Percentiles rank a stretch among this genome's conserved stretches.
phyloP scores from a whole-genome alignment of 2,329 filamentous ascomycete species.

The Beauveria medogensis region DNA sequence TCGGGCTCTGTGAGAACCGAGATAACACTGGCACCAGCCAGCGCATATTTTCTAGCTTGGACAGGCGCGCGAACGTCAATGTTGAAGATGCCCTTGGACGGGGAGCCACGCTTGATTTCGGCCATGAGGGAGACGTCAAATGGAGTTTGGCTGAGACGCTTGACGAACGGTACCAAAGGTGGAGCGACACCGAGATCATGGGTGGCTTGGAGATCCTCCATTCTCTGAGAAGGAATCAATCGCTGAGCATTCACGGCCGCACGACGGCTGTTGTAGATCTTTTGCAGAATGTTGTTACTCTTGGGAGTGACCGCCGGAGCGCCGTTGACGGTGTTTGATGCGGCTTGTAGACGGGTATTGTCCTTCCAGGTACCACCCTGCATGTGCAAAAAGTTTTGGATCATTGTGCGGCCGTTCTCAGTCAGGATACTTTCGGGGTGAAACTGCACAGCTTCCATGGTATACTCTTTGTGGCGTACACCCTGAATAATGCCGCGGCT shows the following conservation, averaged over 20 bases:
- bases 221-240: conserved; percentile 73
- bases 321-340: conserved; percentile 20
- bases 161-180: conserved; percentile 71
- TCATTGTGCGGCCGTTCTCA: conserved; percentile 77
- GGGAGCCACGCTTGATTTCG: conserved; percentile 93
- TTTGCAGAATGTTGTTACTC: conserved; percentile 79
- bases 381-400: conserved; percentile 84
- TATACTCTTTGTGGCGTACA: conserved; percentile 82
- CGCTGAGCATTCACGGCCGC: conserved; percentile 73
- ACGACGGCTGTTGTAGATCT: conserved; percentile 79
- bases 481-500: conserved; percentile 91
- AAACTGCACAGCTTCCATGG: conserved; percentile 95
- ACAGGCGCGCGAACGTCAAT: conserved; percentile 78
- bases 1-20: conserved; percentile 97
- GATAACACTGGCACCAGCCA: conserved; percentile 92
- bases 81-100: conserved; percentile 91
- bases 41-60: conserved; percentile 84
- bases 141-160: conserved; percentile 70
- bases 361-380: conserved; percentile 88
- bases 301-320: conserved; percentile 34
- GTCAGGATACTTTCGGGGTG: conserved; percentile 97
- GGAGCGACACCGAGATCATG: conserved; percentile 81
- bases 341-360: conserved; percentile 51
- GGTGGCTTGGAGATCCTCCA: conserved; percentile 74
- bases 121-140: conserved; percentile 92